Conservation (phyloP, 1,284 basidiomycete species). For the Cutaneotrichosporon dermatis region DNA sequence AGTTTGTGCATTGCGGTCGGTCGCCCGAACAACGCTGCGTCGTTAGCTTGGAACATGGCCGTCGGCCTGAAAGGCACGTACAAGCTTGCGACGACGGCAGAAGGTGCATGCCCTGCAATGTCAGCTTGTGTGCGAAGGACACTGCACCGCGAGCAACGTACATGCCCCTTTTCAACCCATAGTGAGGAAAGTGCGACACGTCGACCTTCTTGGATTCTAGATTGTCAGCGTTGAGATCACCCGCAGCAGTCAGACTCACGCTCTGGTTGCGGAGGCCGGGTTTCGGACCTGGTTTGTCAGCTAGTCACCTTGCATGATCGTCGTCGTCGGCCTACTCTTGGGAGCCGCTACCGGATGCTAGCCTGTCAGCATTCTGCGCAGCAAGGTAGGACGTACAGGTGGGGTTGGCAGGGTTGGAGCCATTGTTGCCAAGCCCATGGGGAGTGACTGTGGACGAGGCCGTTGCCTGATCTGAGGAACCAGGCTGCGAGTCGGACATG, state of each 20-base stretch:
- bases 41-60: conserved; percentile 5
- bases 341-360: no score
- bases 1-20: conserved; percentile 35
- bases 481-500: no score
- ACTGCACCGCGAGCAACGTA: no score
- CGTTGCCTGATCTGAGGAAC: no score
- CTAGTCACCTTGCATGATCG: no score
- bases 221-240: not conserved
- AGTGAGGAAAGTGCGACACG: conserved; percentile 21
- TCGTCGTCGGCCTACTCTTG: not conserved
- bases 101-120: conserved; percentile 38
- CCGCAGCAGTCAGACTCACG: not conserved
- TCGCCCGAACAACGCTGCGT: conserved; percentile 36
- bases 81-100: conserved; percentile 40
- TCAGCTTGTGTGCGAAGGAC: no score
- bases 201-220: conserved; percentile 13
- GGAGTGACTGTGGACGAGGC: no score
- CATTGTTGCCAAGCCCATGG: no score
- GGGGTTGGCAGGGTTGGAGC: no score
- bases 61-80: conserved; percentile 11
- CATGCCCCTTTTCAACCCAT: conserved; percentile 22
- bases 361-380: no score
- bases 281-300: no score
- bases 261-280: not conserved
- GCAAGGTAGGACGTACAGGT: no score